phyloP scores from a whole-genome alignment of 371 early-diverging fungal species.

The Mycotypha africana region DNA sequence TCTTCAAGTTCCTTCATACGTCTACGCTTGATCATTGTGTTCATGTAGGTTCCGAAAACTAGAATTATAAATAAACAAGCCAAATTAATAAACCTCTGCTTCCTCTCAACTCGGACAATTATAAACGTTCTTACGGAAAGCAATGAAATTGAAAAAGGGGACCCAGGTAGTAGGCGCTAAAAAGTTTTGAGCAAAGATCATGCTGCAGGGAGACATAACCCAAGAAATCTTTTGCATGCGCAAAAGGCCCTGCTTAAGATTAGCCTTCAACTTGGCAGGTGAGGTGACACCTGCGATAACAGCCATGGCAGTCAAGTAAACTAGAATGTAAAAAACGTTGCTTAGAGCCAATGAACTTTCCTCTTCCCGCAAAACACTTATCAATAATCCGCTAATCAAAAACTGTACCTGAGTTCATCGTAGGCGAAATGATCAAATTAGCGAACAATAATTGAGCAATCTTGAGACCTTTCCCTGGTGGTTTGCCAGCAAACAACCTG shows the following conservation, averaged over 20 bases:
- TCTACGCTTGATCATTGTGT: constrained; percentile 68
- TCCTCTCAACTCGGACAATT: too few relatives aligned
- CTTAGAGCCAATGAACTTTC: too few relatives aligned
- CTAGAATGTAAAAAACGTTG: constrained; percentile 28
- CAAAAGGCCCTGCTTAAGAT: constrained; percentile 56
- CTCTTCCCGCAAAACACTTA: too few relatives aligned
- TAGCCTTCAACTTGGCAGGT: constrained; percentile 40
- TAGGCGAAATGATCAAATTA: constrained; percentile 73
- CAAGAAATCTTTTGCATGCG: constrained; percentile 81
- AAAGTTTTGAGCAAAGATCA: constrained; percentile 74
- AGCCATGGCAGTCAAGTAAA: constrained; percentile 81
- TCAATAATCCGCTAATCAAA: not conserved
- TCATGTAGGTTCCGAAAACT: constrained; percentile 79
- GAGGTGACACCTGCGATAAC: constrained; percentile 69
- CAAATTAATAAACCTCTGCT: not conserved
- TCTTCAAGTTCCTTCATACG: constrained; percentile 40
- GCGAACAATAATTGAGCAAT: constrained; percentile 60
- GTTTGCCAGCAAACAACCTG: constrained; percentile 61
- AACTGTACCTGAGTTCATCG: constrained; percentile 66
- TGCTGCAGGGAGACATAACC: constrained; percentile 71
- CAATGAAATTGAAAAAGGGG: constrained; percentile 86
- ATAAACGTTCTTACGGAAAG: constrained; percentile 61
- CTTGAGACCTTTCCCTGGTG: constrained; percentile 48
- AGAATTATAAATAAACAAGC: constrained; percentile 1
- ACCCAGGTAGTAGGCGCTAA: constrained; percentile 76